phyloP scores from a whole-genome alignment of 2,329 filamentous ascomycete species.

The Alternaria novae-zelandiae region DNA sequence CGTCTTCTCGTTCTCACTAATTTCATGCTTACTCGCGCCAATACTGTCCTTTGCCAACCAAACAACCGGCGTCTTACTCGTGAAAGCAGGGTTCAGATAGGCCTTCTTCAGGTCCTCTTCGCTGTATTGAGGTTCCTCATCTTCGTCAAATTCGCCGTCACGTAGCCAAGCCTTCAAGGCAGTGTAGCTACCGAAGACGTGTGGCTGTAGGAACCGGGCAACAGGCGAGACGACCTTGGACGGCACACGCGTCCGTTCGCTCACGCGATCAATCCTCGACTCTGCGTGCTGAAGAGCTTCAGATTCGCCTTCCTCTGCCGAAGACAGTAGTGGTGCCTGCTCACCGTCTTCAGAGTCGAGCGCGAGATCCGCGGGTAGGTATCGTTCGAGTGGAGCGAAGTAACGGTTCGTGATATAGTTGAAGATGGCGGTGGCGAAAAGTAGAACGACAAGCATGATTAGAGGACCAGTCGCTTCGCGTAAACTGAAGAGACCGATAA shows the following conservation, averaged over 20 bases:
- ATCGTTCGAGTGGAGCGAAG: conserved; percentile 44
- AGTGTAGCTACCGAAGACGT: conserved; percentile 42
- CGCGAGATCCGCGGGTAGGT: conserved; percentile 42
- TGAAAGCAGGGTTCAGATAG: conserved; percentile 44
- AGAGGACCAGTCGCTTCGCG: conserved; percentile 42
- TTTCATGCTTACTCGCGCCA: conserved; percentile 41
- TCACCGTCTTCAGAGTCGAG: conserved; percentile 33
- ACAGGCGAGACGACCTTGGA: conserved; percentile 34
- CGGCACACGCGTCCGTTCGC: conserved; percentile 32
- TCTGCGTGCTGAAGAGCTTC: conserved; percentile 24
- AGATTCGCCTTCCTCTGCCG: conserved; percentile 41
- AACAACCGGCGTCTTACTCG: conserved; percentile 41
- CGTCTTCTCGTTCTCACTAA: conserved; percentile 36
- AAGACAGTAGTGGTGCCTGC: conserved; percentile 36
- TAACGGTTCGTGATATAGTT: conserved; percentile 44
- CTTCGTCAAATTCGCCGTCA: conserved; percentile 40
- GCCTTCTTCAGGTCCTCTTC: conserved; percentile 44
- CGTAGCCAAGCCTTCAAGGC: conserved; percentile 44
- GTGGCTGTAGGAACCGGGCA: conserved; percentile 45
- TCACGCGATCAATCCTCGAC: conserved; percentile 36
- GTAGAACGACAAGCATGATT: conserved; percentile 39
- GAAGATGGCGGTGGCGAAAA: conserved; percentile 42
- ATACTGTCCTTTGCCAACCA: conserved; percentile 44
- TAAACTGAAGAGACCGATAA: conserved; percentile 78
- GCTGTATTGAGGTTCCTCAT: conserved; percentile 41